Evolutionary conservation across 768 basidiomycete genomes (phyloP), one percentile per base, ranked within the genome.

Genomic region (Leccinellum albellum): DNA sequence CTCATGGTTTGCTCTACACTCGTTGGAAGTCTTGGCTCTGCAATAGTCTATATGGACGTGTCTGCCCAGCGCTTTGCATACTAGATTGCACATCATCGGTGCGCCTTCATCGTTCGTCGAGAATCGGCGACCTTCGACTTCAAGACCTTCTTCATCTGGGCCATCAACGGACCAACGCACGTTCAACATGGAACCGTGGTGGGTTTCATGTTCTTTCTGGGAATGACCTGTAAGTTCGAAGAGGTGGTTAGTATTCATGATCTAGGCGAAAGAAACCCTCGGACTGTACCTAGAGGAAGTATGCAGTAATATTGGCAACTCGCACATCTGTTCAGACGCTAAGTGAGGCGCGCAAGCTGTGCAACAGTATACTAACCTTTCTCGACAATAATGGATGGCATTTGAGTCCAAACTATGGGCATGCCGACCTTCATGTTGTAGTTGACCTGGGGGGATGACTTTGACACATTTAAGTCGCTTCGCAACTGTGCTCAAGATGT

Each of bases 301-400:
- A 76, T 82, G 57, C 84, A 86, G 60, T 78, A 80, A 65, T 86
- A 86, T 14, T 78, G 79, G 59, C 85, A 86, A 50, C 75, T 75
- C 4, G 72, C 68, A 62, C 84, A 85, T 37, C 81, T 83, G 54
- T 15, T 51, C 13, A 2, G 15, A 29, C 31, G 33, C 70, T 26
- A 64, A 59, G 2, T 33, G 6, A 44, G 3, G n/a, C 26, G 50
- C 7, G 24, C 5, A 33, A 9, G 4, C 6, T 12, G 13, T 28
- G 13, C 3, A 52, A 17, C 37, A n/a, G n/a, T n/a, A 20, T 12
- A 40, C 76, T 35, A 54, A 80, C 78, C 76, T 72, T 37, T 65
- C 68, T 67, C 83, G 74, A 61, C 84, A 86, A 61, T 74, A 83
- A 60, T 86, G 84, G 59, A 83, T 77, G 2, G 70, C 70, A 2